phyloP scores from a whole-genome alignment of 2,329 filamentous ascomycete species.

The Verticillium isaacii region DNA sequence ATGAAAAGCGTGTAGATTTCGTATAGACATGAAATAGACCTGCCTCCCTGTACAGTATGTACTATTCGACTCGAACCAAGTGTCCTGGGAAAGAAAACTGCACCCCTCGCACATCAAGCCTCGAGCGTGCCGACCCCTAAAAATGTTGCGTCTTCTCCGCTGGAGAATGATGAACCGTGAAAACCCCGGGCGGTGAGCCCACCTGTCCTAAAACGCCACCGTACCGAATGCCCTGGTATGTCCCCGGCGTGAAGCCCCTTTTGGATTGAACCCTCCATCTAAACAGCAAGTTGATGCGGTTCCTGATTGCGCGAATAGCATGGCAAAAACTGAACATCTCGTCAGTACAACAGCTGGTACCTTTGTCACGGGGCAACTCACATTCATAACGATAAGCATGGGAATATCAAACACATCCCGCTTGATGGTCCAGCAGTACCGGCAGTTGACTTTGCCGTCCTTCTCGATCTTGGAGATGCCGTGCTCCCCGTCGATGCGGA shows the following conservation, averaged over 20 bases:
- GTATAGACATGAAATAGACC: background rate
- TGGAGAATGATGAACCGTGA: background rate
- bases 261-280: conserved; percentile 10
- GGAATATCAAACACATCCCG: conserved; percentile 97
- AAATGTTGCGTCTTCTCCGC: background rate
- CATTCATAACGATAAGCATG: conserved; percentile 97
- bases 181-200: background rate
- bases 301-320: conserved; percentile 56
- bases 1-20: background rate
- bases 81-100: background rate
- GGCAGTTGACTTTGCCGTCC: conserved; percentile 90
- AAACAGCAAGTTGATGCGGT: conserved; percentile 51
- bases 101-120: background rate
- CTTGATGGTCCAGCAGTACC: conserved; percentile 96
- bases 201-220: conserved; percentile 21
- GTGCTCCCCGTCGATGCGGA: conserved; percentile 64
- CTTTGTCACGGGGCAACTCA: conserved; percentile 46
- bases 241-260: conserved; percentile 1
- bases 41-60: background rate
- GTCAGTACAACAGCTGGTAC: background rate
- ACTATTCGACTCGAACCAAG: background rate
- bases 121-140: background rate
- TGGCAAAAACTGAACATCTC: conserved; percentile 45
- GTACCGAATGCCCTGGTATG: conserved; percentile 9
- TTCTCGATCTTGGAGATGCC: conserved; percentile 79